Conservation (phyloP, 2,329 filamentous ascomycete genomes). For the Microsporum audouinii region DNA sequence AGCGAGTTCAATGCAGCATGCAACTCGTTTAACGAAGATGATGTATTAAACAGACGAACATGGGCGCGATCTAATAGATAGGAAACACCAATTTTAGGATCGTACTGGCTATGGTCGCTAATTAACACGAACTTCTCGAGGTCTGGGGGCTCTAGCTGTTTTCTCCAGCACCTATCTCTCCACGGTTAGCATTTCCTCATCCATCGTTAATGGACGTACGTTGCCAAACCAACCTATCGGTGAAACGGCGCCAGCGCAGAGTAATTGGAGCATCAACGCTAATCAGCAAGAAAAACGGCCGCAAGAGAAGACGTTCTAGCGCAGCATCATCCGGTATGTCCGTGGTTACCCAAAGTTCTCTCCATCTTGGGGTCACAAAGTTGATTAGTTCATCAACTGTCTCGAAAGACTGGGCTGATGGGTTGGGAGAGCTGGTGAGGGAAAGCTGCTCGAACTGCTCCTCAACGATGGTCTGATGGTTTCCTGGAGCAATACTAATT, state of each 20-base stretch:
- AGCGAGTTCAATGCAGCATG: conserved; percentile 61
- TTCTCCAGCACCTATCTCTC: conserved; percentile 36
- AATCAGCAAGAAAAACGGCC: conserved; percentile 87
- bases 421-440: neutral
- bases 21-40: conserved; percentile 57
- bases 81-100: conserved; percentile 51
- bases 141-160: conserved; percentile 40
- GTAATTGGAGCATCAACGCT: conserved; percentile 83
- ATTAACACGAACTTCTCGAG: conserved; percentile 50
- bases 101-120: conserved; percentile 67
- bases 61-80: conserved; percentile 71
- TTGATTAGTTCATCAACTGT: conserved; percentile 61
- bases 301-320: conserved; percentile 61
- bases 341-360: conserved; percentile 71
- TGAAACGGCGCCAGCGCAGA: conserved; percentile 71
- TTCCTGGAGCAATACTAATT: conserved; percentile 45
- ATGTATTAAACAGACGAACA: conserved; percentile 76
- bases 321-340: conserved; percentile 63
- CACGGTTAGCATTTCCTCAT: conserved; percentile 2
- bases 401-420: conserved; percentile 39
- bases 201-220: neutral
- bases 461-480: neutral
- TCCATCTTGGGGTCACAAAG: conserved; percentile 77
- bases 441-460: conserved; percentile 6
- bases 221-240: conserved; percentile 35